These are phyloP conservation scores for Populus hybrid DNA, from an alignment of 441 rosid species.

Conservation along the genomic window DNA sequence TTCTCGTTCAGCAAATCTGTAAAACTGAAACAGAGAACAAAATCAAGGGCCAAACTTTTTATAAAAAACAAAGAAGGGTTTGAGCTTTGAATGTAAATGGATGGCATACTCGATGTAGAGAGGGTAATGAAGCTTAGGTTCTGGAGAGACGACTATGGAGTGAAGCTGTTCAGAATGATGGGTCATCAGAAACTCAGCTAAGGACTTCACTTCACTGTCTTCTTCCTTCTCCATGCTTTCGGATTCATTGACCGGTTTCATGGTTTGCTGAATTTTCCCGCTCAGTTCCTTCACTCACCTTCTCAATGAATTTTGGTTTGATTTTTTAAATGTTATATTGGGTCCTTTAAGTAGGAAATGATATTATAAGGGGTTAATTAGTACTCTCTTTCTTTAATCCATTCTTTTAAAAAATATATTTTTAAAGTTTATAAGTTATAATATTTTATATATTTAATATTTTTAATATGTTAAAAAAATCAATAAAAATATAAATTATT, in stretches of 20 bases:
- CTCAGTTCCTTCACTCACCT: neutral
- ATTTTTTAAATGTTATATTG: too few species aligned
- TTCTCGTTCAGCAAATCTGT: conserved; percentile 72
- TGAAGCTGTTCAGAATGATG: conserved; percentile 59
- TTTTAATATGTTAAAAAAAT: too few species aligned
- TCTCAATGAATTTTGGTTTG: neutral
- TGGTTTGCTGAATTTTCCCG: neutral
- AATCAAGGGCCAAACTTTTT: neutral
- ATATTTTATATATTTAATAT: too few species aligned
- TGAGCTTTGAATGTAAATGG: neutral
- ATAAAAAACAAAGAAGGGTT: neutral
- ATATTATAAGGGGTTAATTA: neutral
- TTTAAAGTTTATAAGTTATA: too few species aligned
- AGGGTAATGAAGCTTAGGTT: conserved; percentile 78
- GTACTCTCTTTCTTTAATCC: too few species aligned
- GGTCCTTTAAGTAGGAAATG: neutral
- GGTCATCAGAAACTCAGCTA: conserved; percentile 58
- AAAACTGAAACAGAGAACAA: conserved; percentile 34
- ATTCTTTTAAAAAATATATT: too few species aligned
- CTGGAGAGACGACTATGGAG: conserved; percentile 56
- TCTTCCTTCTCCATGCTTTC: conserved; percentile 24
- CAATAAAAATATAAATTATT: too few species aligned
- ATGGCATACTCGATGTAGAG: conserved; percentile 56
- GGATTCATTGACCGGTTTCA: conserved; percentile 5
- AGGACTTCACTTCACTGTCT: conserved; percentile 31